phyloP scores from a whole-genome alignment of 225 moss, liverwort and hornwort genomes.

The Pseudoscleropodium purum region DNA sequence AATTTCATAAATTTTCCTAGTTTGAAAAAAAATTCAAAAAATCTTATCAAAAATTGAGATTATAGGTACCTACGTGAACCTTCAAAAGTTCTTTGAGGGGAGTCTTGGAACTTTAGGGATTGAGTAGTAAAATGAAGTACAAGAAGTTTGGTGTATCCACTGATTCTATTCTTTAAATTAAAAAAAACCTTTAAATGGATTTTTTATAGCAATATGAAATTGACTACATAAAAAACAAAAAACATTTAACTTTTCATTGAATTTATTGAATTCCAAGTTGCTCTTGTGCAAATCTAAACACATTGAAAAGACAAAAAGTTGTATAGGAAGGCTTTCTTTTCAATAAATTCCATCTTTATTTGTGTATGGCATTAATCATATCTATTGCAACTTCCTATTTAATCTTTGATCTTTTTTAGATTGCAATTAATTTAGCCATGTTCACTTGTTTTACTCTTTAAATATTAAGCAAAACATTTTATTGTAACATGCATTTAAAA shows the following conservation, averaged over 20 bases:
- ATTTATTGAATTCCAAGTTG: background rate
- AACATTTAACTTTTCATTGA: background rate
- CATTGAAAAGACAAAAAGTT: too few relatives aligned
- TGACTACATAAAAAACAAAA: background rate
- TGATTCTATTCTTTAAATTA: background rate
- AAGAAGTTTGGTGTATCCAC: background rate
- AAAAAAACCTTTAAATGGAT: background rate
- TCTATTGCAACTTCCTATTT: too few relatives aligned
- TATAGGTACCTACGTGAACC: rapidly evolving
- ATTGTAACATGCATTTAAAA: background rate
- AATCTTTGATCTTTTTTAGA: too few relatives aligned
- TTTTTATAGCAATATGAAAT: background rate
- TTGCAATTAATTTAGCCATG: too few relatives aligned
- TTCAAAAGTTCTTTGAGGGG: too few relatives aligned
- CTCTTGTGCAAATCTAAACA: background rate
- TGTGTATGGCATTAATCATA: background rate
- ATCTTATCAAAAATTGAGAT: too few relatives aligned
- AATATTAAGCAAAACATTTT: background rate
- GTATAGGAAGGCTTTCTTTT: too few relatives aligned
- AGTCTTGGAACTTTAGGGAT: too few relatives aligned
- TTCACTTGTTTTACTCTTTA: too few relatives aligned
- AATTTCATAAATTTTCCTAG: too few relatives aligned
- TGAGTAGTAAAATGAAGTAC: background rate
- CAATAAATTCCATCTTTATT: background rate
- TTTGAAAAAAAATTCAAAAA: too few relatives aligned